A percentile compares a stretch with the other conserved stretches of the same genome.
phyloP scores from a whole-genome alignment of 1,284 basidiomycete species.

The Fomitiporia mediterranea region DNA sequence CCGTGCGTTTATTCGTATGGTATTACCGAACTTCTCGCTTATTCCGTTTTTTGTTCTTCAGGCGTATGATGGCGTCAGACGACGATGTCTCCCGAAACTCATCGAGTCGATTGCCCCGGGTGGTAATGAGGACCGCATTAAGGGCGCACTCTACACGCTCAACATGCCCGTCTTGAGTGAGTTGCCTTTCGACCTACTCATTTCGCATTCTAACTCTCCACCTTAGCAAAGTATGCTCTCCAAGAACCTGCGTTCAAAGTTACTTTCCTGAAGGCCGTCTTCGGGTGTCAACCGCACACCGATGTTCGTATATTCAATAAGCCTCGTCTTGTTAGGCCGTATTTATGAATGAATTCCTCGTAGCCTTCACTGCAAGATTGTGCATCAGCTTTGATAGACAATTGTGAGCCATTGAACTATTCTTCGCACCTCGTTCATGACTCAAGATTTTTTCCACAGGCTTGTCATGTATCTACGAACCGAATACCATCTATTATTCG shows the following conservation, averaged over 20 bases:
- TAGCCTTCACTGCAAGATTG: slow-evolving; percentile 67
- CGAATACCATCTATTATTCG: slow-evolving; percentile 50
- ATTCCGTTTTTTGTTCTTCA: slow-evolving; percentile 26
- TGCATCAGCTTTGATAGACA: slow-evolving; percentile 57
- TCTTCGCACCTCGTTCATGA: neutral
- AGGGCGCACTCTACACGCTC: slow-evolving; percentile 86
- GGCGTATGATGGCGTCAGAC: slow-evolving; percentile 75
- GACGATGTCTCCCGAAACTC: slow-evolving; percentile 59
- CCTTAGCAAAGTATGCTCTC: slow-evolving; percentile 51
- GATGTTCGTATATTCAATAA: slow-evolving; percentile 39
- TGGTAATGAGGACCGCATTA: slow-evolving; percentile 84
- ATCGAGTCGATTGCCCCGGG: slow-evolving; percentile 71
- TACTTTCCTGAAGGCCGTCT: slow-evolving; percentile 46
- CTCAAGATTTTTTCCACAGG: slow-evolving; percentile 34
- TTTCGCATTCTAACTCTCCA: slow-evolving; percentile 5
- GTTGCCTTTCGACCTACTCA: slow-evolving; percentile 11
- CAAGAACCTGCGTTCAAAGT: slow-evolving; percentile 46
- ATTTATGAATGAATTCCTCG: slow-evolving; percentile 10
- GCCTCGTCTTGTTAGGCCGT: neutral
- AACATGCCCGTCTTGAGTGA: slow-evolving; percentile 58
- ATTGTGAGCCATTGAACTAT: slow-evolving; percentile 38
- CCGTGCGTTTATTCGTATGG: slow-evolving; percentile 30
- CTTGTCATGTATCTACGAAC: slow-evolving; percentile 55
- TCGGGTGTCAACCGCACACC: slow-evolving; percentile 65
- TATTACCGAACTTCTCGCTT: too few species aligned